A percentile compares a stretch with the other conserved stretches of the same genome.
These are phyloP conservation scores for Arabis alpina DNA, from an alignment of 345 rosid genomes.

Conservation along the genomic window DNA sequence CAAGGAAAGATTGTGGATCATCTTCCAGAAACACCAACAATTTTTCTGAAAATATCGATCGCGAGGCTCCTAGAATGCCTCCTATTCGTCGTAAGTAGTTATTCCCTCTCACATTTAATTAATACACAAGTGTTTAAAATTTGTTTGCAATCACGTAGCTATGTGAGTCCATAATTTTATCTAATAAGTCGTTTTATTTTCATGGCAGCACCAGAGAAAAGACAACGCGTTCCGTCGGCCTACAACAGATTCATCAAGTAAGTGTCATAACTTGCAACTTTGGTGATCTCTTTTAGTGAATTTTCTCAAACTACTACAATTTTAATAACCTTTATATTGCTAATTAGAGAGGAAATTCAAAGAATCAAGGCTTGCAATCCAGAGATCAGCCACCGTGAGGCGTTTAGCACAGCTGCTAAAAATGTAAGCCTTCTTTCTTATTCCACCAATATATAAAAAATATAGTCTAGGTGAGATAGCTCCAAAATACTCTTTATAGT, in stretches of 20 bases:
- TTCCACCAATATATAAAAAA: neutral
- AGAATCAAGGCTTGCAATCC: slow-evolving; percentile 97
- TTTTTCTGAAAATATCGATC: slow-evolving; percentile 55
- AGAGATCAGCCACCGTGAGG: slow-evolving; percentile 95
- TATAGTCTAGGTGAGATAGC: neutral
- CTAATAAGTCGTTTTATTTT: neutral
- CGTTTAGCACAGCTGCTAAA: slow-evolving; percentile 98
- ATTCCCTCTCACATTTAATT: neutral
- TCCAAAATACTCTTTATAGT: neutral
- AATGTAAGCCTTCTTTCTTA: slow-evolving; percentile 60
- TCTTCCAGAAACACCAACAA: slow-evolving; percentile 56
- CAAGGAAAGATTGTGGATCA: slow-evolving; percentile 61
- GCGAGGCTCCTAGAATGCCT: slow-evolving; percentile 70
- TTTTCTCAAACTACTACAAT: neutral
- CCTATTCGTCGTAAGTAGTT: slow-evolving; percentile 74
- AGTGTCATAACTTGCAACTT: slow-evolving; percentile 31
- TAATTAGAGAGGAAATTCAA: slow-evolving; percentile 89
- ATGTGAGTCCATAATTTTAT: neutral
- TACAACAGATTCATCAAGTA: slow-evolving; percentile 97
- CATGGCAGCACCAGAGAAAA: slow-evolving; percentile 89
- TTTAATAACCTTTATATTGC: neutral
- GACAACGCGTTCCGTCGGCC: slow-evolving; percentile 98
- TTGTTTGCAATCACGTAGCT: slow-evolving; percentile 1
- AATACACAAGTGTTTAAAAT: neutral
- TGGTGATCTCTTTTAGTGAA: neutral